A percentile compares a stretch with the other conserved stretches of the same genome.
Evolutionary conservation across 202 grass and related monocot species (phyloP).

Genomic region (Eragrostis tef): DNA sequence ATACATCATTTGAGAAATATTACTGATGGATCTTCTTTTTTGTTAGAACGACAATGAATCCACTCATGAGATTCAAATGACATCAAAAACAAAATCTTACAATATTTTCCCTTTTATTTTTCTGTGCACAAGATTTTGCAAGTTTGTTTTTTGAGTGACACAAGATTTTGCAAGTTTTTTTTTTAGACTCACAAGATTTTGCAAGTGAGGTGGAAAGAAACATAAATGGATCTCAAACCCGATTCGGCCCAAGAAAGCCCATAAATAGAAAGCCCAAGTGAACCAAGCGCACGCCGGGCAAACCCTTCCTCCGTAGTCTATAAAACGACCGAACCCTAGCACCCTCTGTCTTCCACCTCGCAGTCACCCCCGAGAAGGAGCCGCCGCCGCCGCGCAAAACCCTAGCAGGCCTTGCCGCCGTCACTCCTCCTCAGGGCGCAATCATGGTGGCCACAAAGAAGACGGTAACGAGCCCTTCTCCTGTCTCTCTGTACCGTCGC

Average conservation of each 20-base stretch:
- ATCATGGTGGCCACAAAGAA: conserved; percentile 68
- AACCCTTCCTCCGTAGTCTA: conserved; percentile 1
- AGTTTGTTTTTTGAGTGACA: too few species aligned
- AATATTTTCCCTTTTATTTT: too few species aligned
- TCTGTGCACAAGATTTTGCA: too few species aligned
- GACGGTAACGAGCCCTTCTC: conserved; percentile 36
- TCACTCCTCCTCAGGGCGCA: conserved; percentile 46
- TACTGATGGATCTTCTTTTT: too few species aligned
- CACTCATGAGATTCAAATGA: not conserved
- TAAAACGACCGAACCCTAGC: conserved; percentile 25
- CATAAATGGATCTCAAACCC: not conserved
- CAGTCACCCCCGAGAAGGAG: conserved; percentile 27
- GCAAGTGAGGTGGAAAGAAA: too few species aligned
- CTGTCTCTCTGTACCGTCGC: too few species aligned
- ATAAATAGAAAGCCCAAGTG: not conserved
- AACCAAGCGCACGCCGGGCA: not conserved
- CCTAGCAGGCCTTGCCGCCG: conserved; percentile 33
- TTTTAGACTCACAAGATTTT: too few species aligned
- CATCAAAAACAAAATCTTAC: too few species aligned
- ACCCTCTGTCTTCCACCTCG: not conserved
- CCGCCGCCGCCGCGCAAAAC: conserved; percentile 38
- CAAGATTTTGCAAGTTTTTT: too few species aligned
- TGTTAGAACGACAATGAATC: not conserved
- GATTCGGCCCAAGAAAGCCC: not conserved
- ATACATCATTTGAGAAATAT: too few species aligned